Percentiles rank a stretch among this genome's conserved stretches.
phyloP scores from a whole-genome alignment of 805 yeast genomes.

The Starmerella asiatica region DNA sequence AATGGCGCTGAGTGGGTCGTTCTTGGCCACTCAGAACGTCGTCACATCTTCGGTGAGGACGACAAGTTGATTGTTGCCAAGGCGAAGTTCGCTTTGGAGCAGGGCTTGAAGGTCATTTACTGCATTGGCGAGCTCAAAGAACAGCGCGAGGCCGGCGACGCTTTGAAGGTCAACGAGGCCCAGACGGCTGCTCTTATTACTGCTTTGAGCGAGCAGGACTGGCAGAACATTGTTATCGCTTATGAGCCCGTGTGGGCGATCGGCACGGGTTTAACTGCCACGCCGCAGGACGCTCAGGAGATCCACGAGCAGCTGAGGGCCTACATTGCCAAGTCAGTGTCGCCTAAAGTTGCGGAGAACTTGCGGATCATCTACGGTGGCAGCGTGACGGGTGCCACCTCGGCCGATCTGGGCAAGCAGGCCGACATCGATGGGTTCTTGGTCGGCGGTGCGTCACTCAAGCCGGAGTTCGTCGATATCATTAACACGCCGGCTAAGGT shows the following conservation, averaged over 20 bases:
- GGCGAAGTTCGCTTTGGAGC: conserved; percentile 84
- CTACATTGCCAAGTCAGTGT: conserved; percentile 64
- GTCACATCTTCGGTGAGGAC: conserved; percentile 79
- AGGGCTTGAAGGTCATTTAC: conserved; percentile 79
- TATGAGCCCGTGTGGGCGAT: conserved; percentile 99
- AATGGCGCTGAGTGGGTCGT: conserved; percentile 89
- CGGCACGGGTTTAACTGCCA: conserved; percentile 98
- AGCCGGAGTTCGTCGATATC: conserved; percentile 94
- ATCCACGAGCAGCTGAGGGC: conserved; percentile 82
- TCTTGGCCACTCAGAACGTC: conserved; percentile 97
- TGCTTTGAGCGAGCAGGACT: conserved; percentile 53
- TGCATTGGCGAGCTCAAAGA: conserved; percentile 97
- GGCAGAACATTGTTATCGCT: conserved; percentile 87
- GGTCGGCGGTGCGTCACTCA: conserved; percentile 98
- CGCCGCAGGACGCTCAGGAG: conserved; percentile 95
- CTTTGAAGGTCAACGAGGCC: conserved; percentile 74
- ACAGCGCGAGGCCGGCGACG: conserved; percentile 80
- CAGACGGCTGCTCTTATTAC: conserved; percentile 82
- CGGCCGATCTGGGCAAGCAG: conserved; percentile 79
- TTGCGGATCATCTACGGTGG: conserved; percentile 97
- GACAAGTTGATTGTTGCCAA: conserved; percentile 87
- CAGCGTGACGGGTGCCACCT: conserved; percentile 91
- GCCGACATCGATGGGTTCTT: conserved; percentile 94
- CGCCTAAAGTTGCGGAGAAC: conserved; percentile 59
- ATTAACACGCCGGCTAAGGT: conserved; percentile 37